Evolutionary conservation across 78 protist genomes (phyloP), one percentile per base, ranked within the genome.

Genomic region (Dictyostelium firmibasis): DNA sequence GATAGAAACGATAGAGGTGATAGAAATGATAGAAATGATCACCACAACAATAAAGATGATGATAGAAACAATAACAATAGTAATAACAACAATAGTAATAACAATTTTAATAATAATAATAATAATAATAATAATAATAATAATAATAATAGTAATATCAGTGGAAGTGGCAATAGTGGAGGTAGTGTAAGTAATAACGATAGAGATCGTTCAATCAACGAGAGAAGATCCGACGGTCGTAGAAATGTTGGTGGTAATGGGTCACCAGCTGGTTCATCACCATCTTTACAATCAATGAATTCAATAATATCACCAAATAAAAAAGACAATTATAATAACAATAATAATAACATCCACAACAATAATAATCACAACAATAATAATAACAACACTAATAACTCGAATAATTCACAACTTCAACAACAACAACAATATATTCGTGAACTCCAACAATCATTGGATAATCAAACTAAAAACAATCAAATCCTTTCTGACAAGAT

Each of bases 151-250:
- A 67, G 18, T 67, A 67, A 29, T 25, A 43, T 14, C 10, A 82
- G 86, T 57, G 86, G 57, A 31, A 38, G 35, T 67, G 35, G 35
- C 6, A 67, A 67, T 27, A 29, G 35, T 67, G 75, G 75, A 25
- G 75, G 75, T 25, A 64, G 74, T 64, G 74, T 23, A 8, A 64
- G 35, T 67, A 67, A 67, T 67, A 57, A 20, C 20, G 67, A 57
- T 18, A 67, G 75, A 67, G 75, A 67, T 67, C 33, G 79, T 29
- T 67, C 75, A 67, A 57, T 57, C 10, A 27, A 67, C 29, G 60
- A 38, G 74, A 77, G 91, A 69, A 41, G 36, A 70, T 18, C 38
- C 25, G 91, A 85, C 20, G 43, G 74, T 47, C 64, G 92, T 38
- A 29, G 41, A 18, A 27, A 27, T 16, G 92, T 25, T 50, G 43